Evolutionary conservation across 2,329 filamentous ascomycete species (phyloP).

Genomic region (Xenoacremonium recifei): DNA sequence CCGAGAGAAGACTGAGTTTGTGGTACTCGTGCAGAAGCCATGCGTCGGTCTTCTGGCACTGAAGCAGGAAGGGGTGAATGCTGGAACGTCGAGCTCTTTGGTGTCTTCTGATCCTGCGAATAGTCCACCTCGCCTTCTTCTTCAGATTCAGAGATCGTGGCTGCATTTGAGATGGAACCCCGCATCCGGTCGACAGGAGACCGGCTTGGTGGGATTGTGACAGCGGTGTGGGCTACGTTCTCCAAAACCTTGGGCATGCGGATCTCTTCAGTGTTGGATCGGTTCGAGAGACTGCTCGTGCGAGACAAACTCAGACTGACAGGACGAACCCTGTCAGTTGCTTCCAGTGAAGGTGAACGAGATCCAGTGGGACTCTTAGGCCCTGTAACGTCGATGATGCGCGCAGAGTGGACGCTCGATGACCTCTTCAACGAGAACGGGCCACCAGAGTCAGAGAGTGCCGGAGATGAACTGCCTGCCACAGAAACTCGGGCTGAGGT

Average conservation of each 20-base stretch:
- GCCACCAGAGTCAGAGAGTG: conserved; percentile 45
- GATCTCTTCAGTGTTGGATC: conserved; percentile 40
- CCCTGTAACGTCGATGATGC: conserved; percentile 56
- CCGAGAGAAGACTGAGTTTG: conserved; percentile 15
- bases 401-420: conserved; percentile 53
- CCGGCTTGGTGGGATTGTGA: conserved; percentile 23
- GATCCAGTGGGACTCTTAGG: conserved; percentile 51
- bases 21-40: conserved; percentile 16
- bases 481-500: conserved; percentile 57
- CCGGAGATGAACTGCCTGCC: conserved; percentile 49
- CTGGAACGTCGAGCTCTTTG: conserved; percentile 20
- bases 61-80: conserved; percentile 23
- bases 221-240: conserved; percentile 20
- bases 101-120: conserved; percentile 15
- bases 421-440: conserved; percentile 37
- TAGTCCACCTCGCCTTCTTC: conserved; percentile 29
- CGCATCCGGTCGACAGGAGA: conserved; percentile 32
- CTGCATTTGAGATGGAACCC: conserved; percentile 25
- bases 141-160: conserved; percentile 45
- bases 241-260: conserved; percentile 23
- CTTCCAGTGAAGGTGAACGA: conserved; percentile 47
- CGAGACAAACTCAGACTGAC: conserved; percentile 36
- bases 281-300: conserved; percentile 35
- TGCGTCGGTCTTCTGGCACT: conserved; percentile 19
- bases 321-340: conserved; percentile 40